phyloP scores from a whole-genome alignment of 176 grass and related monocot genomes.

The Themeda triandra region DNA sequence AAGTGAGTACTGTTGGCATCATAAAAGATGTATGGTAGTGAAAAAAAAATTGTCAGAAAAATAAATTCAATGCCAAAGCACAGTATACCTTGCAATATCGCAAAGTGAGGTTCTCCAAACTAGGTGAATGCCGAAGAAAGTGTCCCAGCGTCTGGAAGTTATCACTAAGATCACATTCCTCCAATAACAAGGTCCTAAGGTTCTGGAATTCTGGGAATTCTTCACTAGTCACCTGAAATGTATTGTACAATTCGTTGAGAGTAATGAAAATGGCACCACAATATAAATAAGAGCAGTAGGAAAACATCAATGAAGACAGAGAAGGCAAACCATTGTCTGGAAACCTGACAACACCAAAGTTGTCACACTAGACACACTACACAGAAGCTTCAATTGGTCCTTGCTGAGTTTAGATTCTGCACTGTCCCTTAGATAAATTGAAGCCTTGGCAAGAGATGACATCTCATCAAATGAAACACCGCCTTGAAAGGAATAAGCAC shows the following conservation, averaged over 20 bases:
- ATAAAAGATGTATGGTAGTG: not conserved
- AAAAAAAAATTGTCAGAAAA: too few relatives aligned
- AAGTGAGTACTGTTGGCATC: not conserved
- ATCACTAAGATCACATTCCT: not conserved
- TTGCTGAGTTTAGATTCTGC: too few relatives aligned
- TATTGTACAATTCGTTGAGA: not conserved
- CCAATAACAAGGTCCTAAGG: not conserved
- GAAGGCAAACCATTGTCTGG: not conserved
- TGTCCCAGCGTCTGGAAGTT: not conserved
- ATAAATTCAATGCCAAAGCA: not conserved
- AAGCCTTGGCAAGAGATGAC: conserved; percentile 7
- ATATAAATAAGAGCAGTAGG: too few relatives aligned
- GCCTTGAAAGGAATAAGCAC: too few relatives aligned
- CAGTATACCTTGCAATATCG: not conserved
- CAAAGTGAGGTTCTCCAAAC: not conserved
- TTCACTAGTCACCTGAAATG: not conserved
- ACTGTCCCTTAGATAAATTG: not conserved
- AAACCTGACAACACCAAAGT: not conserved
- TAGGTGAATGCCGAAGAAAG: not conserved
- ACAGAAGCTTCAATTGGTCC: not conserved
- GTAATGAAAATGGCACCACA: not conserved
- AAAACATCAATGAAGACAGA: not conserved
- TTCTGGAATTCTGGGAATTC: not conserved
- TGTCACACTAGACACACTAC: not conserved
- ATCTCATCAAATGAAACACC: too few relatives aligned